Conservation (phyloP, 1,284 basidiomycete species). For the Ceratobasidium sp. region DNA sequence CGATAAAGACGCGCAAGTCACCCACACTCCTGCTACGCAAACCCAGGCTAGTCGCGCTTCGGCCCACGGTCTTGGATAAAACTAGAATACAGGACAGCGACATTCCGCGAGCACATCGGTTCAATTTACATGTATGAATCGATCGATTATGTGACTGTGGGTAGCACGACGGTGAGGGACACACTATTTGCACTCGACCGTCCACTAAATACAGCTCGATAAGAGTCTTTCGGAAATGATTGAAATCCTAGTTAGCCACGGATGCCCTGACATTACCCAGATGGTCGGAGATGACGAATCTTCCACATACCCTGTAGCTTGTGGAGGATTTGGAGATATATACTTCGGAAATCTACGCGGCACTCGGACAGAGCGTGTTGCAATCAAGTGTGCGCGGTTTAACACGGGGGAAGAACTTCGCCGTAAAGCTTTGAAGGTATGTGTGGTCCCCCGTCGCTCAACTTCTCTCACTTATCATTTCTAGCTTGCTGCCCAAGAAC, state of each 20-base stretch:
- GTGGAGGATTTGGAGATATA: conserved; percentile 15
- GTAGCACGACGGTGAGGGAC: background rate
- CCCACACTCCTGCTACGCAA: too few relatives aligned
- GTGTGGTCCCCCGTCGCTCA: too few relatives aligned
- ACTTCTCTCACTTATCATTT: background rate
- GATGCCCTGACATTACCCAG: background rate
- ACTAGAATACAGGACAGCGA: too few relatives aligned
- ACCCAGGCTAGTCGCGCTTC: too few relatives aligned
- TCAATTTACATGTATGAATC: background rate
- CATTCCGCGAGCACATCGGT: background rate
- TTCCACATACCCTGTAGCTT: background rate
- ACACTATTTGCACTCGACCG: background rate
- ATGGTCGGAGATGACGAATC: background rate
- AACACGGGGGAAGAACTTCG: background rate
- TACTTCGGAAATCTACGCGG: background rate
- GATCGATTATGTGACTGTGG: background rate
- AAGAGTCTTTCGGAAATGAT: background rate
- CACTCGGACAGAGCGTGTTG: background rate
- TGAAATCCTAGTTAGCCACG: background rate
- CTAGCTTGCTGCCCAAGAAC: conserved; percentile 8
- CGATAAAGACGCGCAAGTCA: too few relatives aligned
- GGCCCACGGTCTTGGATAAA: too few relatives aligned
- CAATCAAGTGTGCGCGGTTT: background rate
- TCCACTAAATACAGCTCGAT: background rate
- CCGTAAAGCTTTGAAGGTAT: conserved; percentile 1